Base-by-base conservation (phyloP, 148 eudicot species). In the Vaccinium vitisidaea region DNA sequence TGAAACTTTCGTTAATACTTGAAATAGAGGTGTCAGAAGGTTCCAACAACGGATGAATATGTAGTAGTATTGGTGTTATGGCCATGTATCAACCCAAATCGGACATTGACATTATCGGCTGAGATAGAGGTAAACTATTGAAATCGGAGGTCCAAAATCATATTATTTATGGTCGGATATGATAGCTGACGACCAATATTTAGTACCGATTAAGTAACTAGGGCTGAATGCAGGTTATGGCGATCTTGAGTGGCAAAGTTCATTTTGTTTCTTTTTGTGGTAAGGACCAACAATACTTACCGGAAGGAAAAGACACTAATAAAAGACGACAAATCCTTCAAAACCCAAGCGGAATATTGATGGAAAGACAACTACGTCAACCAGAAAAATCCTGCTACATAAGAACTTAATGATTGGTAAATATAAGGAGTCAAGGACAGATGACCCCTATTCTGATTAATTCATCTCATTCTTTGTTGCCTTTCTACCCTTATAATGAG, bases 181-280 rank as follows among this genome's bases (percentile, higher is more conserved):
- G 6, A 67, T 69, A 27, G 39, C 74, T 27, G 18, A 12, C 74
- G 27, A 27, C 18, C 36, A 69, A 27, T 69, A 69, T 69, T 27
- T 27, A 69, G 74, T 69, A 69, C 74, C 6, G 16, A 16, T 69
- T 69, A 27, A 27, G 39, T 69, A 27, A 27, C 39, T 69, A 69
- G 74, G 21, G 80, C 80, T 48, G 54, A 74, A 19, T 36, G 77
- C 23, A 74, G 77, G n/a, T 39, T 43, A 43, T 77, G 80, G 80
- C 49, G 58, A n/a, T 77, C 80, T 76, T 77, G 30, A 77, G 56
- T n/a, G 6, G 13, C 55, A 76, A 48, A 14, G 27, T 27, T 76
- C 25, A 10, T 54, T 55, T 79, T 30, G 14, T 32, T 56, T 80
- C 49, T 59, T 39, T 9, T 80, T 59, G 46, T 14, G 21, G 18